Evolutionary conservation across 169 alveolate species (phyloP).

Genomic region (Plasmodium billcollinsi): DNA sequence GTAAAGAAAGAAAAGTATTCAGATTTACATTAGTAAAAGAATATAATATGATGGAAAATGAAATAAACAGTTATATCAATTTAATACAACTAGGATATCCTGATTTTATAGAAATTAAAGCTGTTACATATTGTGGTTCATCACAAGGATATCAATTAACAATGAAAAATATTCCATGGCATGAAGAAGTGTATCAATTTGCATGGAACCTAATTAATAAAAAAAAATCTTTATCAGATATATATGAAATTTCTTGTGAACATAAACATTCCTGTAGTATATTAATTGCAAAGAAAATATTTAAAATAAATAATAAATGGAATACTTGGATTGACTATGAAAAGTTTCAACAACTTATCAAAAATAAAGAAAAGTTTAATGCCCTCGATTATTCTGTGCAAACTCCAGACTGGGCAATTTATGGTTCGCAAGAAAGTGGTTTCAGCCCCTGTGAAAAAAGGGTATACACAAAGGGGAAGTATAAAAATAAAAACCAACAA

Average conservation of each 20-base stretch:
- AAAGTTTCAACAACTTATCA: conserved; percentile 86
- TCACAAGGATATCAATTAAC: conserved; percentile 88
- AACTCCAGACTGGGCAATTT: conserved; percentile 92
- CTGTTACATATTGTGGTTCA: conserved; percentile 92
- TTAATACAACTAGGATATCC: conserved; percentile 87
- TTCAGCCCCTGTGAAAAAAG: conserved; percentile 89
- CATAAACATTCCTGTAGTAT: conserved; percentile 92
- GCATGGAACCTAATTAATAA: conserved; percentile 78
- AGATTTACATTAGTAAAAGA: conserved; percentile 89
- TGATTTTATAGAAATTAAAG: conserved; percentile 91
- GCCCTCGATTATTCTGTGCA: conserved; percentile 88
- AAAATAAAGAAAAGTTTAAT: conserved; percentile 77
- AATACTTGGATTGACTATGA: conserved; percentile 92
- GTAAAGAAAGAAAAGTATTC: conserved; percentile 88
- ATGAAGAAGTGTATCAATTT: conserved; percentile 83
- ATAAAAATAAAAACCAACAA: conserved; percentile 15
- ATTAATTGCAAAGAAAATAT: conserved; percentile 84
- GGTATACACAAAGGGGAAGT: conserved; percentile 74
- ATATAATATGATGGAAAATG: conserved; percentile 83
- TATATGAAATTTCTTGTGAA: conserved; percentile 89
- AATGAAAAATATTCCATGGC: conserved; percentile 90
- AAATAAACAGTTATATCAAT: conserved; percentile 85
- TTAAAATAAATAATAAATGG: conserved; percentile 88
- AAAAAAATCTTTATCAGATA: conserved; percentile 57
- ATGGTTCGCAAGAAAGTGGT: conserved; percentile 89